Evolutionary conservation across 2,329 filamentous ascomycete species (phyloP), one percentile per base, ranked within the genome.

Genomic region (Falciphora oryzae): DNA sequence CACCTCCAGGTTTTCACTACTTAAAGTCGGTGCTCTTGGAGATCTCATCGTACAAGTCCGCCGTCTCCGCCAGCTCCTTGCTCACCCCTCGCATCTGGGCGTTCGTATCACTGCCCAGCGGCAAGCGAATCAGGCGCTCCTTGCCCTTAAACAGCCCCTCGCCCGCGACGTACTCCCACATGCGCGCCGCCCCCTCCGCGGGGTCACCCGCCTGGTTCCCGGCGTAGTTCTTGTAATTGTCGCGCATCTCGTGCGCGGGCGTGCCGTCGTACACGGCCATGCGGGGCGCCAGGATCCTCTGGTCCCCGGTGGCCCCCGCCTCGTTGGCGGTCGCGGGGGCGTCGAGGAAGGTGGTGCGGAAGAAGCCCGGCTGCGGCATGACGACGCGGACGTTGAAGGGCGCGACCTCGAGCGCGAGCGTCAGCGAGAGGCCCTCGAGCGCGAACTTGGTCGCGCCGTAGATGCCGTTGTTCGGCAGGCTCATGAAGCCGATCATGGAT

Each of bases 371-470:
- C 32, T 61, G 29, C 16, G 38, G n/a, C 29, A 38, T 11, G n/a
- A 32, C 29, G 10, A n/a, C 59, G 22, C 18, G 29, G 11, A 61
- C 8, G 35, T 32, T 32, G 35, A 61, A 61, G 10, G 59, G 59
- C 2, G 29, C 59, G 14, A 61, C 8, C 22, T 61, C 59, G 14
- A 16, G 3, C 28, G 59, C 59, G 14, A 61, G 29, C 22, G 29
- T 22, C 29, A 35, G 29, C 29, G 29, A 22, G 18, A 75, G 56
- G 1, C 74, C 77, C 66, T 80, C 78, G 1, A 80, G 69, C 0
- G 76, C 78, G 28, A 75, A 76, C 64, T 81, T 80, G 62, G 71
- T 75, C 8, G 69, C 70, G 0, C 68, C 64, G 65, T 74, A 74
- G 2, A 72, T 29, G 1, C 67, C 66, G 60, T 66, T 67, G 2